Base-by-base conservation (phyloP, 371 early-diverging fungal genomes). In the Mortierella sp. region DNA sequence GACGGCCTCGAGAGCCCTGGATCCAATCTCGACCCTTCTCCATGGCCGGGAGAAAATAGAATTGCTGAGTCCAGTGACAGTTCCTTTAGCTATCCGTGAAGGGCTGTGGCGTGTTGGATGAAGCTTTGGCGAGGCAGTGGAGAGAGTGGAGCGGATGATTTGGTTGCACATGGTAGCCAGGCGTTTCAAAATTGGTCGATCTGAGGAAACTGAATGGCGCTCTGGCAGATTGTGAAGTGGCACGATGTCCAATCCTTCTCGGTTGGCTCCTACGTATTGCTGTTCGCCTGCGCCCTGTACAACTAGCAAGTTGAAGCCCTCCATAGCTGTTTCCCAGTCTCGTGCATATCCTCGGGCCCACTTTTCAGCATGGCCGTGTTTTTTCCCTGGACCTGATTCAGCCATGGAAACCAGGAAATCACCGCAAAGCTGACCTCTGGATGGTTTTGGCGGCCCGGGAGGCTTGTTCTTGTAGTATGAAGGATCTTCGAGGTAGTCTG, bases 271-370 rank as follows among this genome's bases (percentile, higher is more conserved):
- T 6, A 59, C 43, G 28, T 10, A 64, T 4, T 53, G 53, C 27
- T 71, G 43, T 0, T 54, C 55, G 2, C 76, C 60, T 13, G 59
- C 54, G 1, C 56, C 37, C 3, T 82, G 73, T 21, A 82, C 78
- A 43, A 80, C 78, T 5, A 86, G 53, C 37, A 88, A 49, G 49
- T 67, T 88, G 40, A 85, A 85, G 1, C 88, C 88, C 2, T 79
- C 79, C 61, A 56, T 83, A 0, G 62, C 69, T 0, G 60, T 5
- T 5, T 48, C 60, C 16, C 60, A 60, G 1, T 47, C n/a, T 37
- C 71, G 12, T 1, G 84, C 60, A 9, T 41, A 27, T 25, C 44
- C 28, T 24, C 16, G 58, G 24, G n/a, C 73, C 47, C 45, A 80
- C 41, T 39, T 70, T 76, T 22, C 54, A 44, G 19, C 70, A 40